phyloP scores from a whole-genome alignment of 768 basidiomycete species.

The Rhodotorula taiwanensis region DNA sequence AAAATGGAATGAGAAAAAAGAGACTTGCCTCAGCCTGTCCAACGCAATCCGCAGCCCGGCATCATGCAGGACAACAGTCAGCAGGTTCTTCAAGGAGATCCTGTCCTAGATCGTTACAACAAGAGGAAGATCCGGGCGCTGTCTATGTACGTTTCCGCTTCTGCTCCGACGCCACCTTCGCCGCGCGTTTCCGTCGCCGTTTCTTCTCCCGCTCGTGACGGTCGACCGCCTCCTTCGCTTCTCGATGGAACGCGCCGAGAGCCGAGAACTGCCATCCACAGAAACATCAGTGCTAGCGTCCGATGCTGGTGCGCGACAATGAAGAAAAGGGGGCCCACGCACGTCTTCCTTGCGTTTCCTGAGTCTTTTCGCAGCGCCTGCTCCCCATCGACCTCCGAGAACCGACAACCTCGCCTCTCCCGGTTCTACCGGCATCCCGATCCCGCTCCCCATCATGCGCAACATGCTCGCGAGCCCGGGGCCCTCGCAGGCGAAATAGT shows the following conservation, averaged over 20 bases:
- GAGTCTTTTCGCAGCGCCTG: neutral
- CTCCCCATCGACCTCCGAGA: neutral
- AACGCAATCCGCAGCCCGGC: too few relatives aligned
- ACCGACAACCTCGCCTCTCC: neutral
- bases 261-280: constrained; percentile 29
- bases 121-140: too few relatives aligned
- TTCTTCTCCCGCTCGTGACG: neutral
- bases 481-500: constrained; percentile 32
- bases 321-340: neutral
- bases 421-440: neutral
- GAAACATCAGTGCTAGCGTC: too few relatives aligned
- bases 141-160: too few relatives aligned
- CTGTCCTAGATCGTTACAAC: too few relatives aligned
- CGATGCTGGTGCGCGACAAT: too few relatives aligned
- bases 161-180: neutral
- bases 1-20: too few relatives aligned
- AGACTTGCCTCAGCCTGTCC: too few relatives aligned
- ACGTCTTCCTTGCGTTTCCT: neutral
- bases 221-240: neutral
- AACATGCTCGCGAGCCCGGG: constrained; percentile 32
- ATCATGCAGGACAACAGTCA: too few relatives aligned
- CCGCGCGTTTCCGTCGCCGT: neutral
- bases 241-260: constrained; percentile 8
- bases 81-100: too few relatives aligned
- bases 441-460: constrained; percentile 21